Percentiles rank a stretch among this genome's conserved stretches.
Evolutionary conservation across 2,329 filamentous ascomycete species (phyloP).

Genomic region (Stagonosporopsis tanaceti): DNA sequence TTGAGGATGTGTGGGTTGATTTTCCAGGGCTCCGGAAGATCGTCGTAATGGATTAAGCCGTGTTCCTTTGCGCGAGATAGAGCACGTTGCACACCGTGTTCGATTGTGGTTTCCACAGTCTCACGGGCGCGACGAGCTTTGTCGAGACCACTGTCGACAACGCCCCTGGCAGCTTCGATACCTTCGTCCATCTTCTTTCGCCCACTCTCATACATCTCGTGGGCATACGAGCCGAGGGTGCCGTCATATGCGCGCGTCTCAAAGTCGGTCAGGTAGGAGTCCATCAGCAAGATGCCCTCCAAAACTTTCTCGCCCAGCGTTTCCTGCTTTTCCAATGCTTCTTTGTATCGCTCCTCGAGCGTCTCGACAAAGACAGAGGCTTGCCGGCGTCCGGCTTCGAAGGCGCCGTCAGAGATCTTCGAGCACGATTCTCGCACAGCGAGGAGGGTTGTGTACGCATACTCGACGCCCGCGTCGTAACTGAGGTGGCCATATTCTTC

Average conservation of each 20-base stretch:
- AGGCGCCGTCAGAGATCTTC: conserved; percentile 86
- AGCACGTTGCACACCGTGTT: conserved; percentile 84
- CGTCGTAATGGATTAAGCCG: conserved; percentile 86
- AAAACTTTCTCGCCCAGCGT: conserved; percentile 91
- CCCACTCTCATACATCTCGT: conserved; percentile 78
- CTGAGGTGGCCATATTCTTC: conserved; percentile 86
- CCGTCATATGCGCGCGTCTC: conserved; percentile 82
- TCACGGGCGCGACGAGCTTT: conserved; percentile 83
- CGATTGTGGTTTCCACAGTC: conserved; percentile 65
- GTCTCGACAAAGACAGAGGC: conserved; percentile 92
- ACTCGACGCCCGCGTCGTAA: conserved; percentile 82
- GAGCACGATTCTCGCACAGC: conserved; percentile 88
- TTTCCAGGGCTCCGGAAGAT: conserved; percentile 89
- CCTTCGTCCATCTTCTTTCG: conserved; percentile 82
- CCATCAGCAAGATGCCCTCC: conserved; percentile 85
- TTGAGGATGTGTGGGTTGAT: conserved; percentile 92
- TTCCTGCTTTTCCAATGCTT: conserved; percentile 82
- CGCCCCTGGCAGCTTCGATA: conserved; percentile 75
- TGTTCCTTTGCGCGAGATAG: conserved; percentile 77
- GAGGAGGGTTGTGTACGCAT: conserved; percentile 85
- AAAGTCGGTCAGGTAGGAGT: conserved; percentile 83
- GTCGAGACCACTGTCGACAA: conserved; percentile 82
- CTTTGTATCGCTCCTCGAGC: conserved; percentile 85
- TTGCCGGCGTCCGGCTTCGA: conserved; percentile 84
- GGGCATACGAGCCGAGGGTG: conserved; percentile 76